phyloP scores from a whole-genome alignment of 2,329 filamentous ascomycete species.

The Domatiomyces globalis region DNA sequence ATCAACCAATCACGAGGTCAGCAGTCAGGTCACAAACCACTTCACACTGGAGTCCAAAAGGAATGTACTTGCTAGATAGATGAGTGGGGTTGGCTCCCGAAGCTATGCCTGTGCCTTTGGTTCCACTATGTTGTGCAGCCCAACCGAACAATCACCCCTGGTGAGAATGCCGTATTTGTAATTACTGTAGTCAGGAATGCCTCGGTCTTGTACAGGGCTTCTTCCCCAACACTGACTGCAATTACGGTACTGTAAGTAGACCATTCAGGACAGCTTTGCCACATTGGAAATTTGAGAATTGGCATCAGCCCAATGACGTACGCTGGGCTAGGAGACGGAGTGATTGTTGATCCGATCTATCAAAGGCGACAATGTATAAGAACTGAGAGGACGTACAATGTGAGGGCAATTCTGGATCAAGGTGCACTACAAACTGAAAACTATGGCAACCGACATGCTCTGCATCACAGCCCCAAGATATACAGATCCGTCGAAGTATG shows the following conservation, averaged over 20 bases:
- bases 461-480: constrained; percentile 12
- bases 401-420: not conserved
- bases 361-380: not conserved
- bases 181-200: too few relatives aligned
- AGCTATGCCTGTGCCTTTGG: too few relatives aligned
- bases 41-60: too few relatives aligned
- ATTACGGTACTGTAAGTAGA: not conserved
- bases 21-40: too few relatives aligned
- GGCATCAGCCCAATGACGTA: not conserved
- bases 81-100: too few relatives aligned
- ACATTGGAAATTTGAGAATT: not conserved
- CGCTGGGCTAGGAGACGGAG: not conserved
- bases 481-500: constrained; percentile 14
- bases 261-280: not conserved
- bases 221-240: not conserved
- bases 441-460: constrained; percentile 9
- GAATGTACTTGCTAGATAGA: too few relatives aligned
- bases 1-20: too few relatives aligned
- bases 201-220: not conserved
- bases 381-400: not conserved
- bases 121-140: too few relatives aligned
- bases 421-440: not conserved
- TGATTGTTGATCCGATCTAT: not conserved
- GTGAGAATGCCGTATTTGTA: too few relatives aligned
- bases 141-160: too few relatives aligned